A percentile compares a stretch with the other conserved stretches of the same genome.
Evolutionary conservation across 108 stramenopile species (phyloP).

Genomic region (Schizochytrium sp.): DNA sequence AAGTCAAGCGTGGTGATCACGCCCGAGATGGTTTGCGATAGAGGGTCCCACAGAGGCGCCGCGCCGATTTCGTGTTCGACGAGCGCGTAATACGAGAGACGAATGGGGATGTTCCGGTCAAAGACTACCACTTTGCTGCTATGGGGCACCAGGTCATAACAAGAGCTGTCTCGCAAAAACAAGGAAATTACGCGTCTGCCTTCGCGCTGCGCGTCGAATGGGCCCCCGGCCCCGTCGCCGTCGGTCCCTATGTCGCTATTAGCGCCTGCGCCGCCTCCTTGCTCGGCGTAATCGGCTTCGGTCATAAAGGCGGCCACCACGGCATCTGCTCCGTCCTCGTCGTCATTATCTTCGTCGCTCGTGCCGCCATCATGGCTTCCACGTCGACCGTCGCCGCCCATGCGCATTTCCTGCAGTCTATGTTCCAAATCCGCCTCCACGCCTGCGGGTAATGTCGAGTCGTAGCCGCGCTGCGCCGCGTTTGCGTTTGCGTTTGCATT

Average conservation of each 20-base stretch:
- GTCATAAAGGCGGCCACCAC: neutral
- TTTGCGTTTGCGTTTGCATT: no score
- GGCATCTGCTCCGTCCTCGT: neutral
- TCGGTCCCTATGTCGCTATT: neutral
- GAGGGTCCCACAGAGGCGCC: slow-evolving; percentile 88
- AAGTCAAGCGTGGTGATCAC: slow-evolving; percentile 88
- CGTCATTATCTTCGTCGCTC: neutral
- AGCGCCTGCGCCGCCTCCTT: neutral
- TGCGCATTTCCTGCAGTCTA: no score
- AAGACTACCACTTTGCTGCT: slow-evolving; percentile 80
- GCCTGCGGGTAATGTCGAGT: no score
- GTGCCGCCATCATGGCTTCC: no score
- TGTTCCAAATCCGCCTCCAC: no score
- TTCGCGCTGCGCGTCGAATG: neutral
- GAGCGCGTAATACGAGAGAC: slow-evolving; percentile 92
- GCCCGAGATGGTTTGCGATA: slow-evolving; percentile 73
- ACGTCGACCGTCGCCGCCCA: no score
- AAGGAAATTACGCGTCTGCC: neutral
- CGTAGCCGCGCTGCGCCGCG: no score
- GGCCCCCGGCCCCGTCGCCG: neutral
- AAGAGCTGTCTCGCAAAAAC: neutral
- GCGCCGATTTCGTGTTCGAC: slow-evolving; percentile 74
- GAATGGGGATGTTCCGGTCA: slow-evolving; percentile 89
- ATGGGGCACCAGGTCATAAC: neutral
- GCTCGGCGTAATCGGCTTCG: neutral